Conservation (phyloP, 805 yeast genomes). For the Lipomyces mesembrius region DNA sequence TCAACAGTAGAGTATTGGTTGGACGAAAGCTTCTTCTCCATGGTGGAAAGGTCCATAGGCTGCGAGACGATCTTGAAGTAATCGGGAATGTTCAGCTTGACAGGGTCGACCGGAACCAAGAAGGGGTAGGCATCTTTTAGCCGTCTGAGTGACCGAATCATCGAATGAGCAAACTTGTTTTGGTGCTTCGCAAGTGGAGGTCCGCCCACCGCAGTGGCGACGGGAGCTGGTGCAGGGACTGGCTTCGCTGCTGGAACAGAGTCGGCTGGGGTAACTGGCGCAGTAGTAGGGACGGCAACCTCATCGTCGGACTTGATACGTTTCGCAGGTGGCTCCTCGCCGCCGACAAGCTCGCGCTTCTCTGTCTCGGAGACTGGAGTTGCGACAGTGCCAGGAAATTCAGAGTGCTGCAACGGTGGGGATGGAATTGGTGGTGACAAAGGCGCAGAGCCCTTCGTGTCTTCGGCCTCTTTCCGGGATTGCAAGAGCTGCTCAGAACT, state of each 20-base stretch:
- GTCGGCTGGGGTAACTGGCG: slow-evolving; percentile 13
- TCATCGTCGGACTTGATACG: slow-evolving; percentile 26
- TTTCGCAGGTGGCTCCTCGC: slow-evolving; percentile 33
- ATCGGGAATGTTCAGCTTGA: slow-evolving; percentile 85
- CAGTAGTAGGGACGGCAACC: slow-evolving; percentile 13
- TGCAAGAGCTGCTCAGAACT: background rate
- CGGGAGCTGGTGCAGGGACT: slow-evolving; percentile 3
- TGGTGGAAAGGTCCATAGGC: slow-evolving; percentile 94
- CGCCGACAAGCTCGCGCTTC: slow-evolving; percentile 19
- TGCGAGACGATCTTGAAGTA: slow-evolving; percentile 79
- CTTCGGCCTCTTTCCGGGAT: slow-evolving; percentile 7
- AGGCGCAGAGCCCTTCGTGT: slow-evolving; percentile 29
- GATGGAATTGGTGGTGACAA: slow-evolving; percentile 38
- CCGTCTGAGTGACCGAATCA: slow-evolving; percentile 84
- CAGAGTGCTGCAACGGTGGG: slow-evolving; percentile 33
- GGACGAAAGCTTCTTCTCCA: slow-evolving; percentile 74
- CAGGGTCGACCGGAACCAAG: slow-evolving; percentile 84
- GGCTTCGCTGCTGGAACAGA: slow-evolving; percentile 11
- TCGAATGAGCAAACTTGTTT: slow-evolving; percentile 72
- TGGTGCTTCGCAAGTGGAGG: slow-evolving; percentile 62
- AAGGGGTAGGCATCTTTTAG: slow-evolving; percentile 93
- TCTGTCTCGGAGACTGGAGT: background rate
- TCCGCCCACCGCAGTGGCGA: slow-evolving; percentile 8
- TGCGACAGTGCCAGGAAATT: slow-evolving; percentile 1
- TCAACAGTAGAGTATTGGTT: slow-evolving; percentile 75